Conservation (phyloP, 176 grass and related monocot species). For the Thalia dealbata region DNA sequence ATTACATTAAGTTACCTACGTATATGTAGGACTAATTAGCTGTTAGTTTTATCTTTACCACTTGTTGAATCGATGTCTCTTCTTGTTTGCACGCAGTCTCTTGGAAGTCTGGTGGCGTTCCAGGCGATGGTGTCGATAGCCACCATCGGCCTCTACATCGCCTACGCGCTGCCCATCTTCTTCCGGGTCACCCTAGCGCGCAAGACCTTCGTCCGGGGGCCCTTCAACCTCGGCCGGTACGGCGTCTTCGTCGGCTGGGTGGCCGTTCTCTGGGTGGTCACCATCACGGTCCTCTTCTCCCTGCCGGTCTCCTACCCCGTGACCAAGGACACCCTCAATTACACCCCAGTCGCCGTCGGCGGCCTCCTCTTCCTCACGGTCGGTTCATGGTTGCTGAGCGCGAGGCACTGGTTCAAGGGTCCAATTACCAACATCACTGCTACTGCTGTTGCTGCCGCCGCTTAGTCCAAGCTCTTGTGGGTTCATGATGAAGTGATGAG, state of each 20-base stretch:
- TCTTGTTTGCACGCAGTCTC: slow-evolving; percentile 54
- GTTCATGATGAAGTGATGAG: too few species aligned
- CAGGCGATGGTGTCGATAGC: slow-evolving; percentile 99
- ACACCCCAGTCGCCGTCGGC: slow-evolving; percentile 59
- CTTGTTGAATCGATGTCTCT: background rate
- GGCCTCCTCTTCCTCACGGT: slow-evolving; percentile 49
- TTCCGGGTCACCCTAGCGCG: slow-evolving; percentile 71
- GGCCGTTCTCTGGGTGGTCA: slow-evolving; percentile 92
- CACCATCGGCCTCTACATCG: slow-evolving; percentile 76
- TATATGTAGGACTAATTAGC: too few species aligned
- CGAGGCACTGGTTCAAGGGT: slow-evolving; percentile 75
- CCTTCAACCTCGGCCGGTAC: slow-evolving; percentile 73
- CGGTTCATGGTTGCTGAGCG: slow-evolving; percentile 41
- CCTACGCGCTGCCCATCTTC: slow-evolving; percentile 84
- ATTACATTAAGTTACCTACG: too few species aligned
- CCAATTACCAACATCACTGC: slow-evolving; percentile 54
- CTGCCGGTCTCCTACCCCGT: slow-evolving; percentile 72
- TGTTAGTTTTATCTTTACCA: too few species aligned
- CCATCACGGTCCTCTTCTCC: slow-evolving; percentile 91
- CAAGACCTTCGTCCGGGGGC: slow-evolving; percentile 51
- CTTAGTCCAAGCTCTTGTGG: too few species aligned
- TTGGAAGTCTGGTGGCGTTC: slow-evolving; percentile 87
- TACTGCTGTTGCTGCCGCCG: too few species aligned
- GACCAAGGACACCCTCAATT: slow-evolving; percentile 75
- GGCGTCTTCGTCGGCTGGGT: slow-evolving; percentile 49